Base-by-base conservation (phyloP, 306 rosid species). In the Parietaria judaica region DNA sequence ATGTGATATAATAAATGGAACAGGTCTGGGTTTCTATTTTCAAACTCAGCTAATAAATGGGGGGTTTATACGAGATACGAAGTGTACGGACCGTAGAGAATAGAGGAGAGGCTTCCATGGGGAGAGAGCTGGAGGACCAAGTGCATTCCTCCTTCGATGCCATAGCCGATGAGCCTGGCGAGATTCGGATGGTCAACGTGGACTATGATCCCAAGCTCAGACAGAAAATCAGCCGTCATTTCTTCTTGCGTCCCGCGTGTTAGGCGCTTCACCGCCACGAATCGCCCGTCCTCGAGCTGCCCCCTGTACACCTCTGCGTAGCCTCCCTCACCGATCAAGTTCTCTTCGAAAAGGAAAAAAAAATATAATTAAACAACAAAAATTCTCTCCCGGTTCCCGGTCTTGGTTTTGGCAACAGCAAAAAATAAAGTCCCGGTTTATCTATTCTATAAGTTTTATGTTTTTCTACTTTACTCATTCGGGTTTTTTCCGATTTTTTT, bases 111-210 rank as follows among this genome's bases (percentile, higher is more conserved):
- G 77, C 95, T 86, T 51, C 99, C 99, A 71, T 82, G 94, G 61
- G 97, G 97, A 76, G 99, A 94, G 70, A 94, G 68, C 49, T 88
- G 84, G 76, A 94, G 99, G 71, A 86, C 95, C 72, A 94, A 94
- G 70, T 88, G 95, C 97, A 94, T 88, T 80, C 99, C 99, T 36
- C 97, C 99, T 74, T 94, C 99, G 71, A 88, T 90, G 55, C 97
- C 99, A 70, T 88, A 94, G 14, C 99, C 99, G 68, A 88, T 88
- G 74, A 94, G 75, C 61, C 79, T 88, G 47, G 97, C 99, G 45
- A 94, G 80, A 15, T 94, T 94, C 23, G 97, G 97, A 67, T 94
- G 97, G 69, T 86, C 99, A 47, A 88, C 97, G 62, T 94, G 99
- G 61, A 88, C 99, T 61, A 88, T 84, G 57, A 88, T 82, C 53